Evolutionary conservation across 306 rosid genomes (phyloP).

Genomic region (Acacia confusa): DNA sequence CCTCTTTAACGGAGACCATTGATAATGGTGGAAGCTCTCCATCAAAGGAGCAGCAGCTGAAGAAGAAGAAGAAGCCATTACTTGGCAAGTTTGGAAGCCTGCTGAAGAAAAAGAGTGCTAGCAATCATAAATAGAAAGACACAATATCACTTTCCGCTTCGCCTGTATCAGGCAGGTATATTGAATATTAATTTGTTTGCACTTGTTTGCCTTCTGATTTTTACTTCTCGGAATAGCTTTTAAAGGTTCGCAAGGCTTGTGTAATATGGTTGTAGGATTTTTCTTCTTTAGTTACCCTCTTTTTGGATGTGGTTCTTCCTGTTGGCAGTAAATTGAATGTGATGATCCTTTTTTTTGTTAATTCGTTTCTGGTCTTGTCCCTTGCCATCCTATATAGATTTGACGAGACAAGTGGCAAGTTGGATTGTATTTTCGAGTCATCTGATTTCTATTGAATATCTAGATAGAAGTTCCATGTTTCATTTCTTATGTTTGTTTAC

Average conservation of each 20-base stretch:
- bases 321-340: conserved; percentile 42
- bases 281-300: conserved; percentile 31
- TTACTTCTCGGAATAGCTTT: conserved; percentile 58
- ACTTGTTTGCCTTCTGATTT: conserved; percentile 55
- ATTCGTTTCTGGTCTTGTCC: conserved; percentile 22
- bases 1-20: conserved; percentile 1
- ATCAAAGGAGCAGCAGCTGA: conserved; percentile 65
- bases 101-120: conserved; percentile 80
- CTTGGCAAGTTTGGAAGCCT: conserved; percentile 89
- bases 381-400: conserved; percentile 31
- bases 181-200: conserved; percentile 49
- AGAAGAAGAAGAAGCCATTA: conserved; percentile 83
- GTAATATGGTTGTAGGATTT: conserved; percentile 49
- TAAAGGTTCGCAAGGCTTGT: conserved; percentile 68
- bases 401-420: conserved; percentile 28
- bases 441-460: conserved; percentile 30
- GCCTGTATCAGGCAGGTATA: conserved; percentile 20
- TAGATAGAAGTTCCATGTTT: conserved; percentile 27
- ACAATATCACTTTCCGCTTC: neutral
- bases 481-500: neutral
- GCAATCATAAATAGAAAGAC: conserved; percentile 68
- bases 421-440: conserved; percentile 28
- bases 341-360: conserved; percentile 30
- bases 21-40: conserved; percentile 62
- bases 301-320: conserved; percentile 31